phyloP scores from a whole-genome alignment of 805 yeast species.

The Candida arabinofermentans region DNA sequence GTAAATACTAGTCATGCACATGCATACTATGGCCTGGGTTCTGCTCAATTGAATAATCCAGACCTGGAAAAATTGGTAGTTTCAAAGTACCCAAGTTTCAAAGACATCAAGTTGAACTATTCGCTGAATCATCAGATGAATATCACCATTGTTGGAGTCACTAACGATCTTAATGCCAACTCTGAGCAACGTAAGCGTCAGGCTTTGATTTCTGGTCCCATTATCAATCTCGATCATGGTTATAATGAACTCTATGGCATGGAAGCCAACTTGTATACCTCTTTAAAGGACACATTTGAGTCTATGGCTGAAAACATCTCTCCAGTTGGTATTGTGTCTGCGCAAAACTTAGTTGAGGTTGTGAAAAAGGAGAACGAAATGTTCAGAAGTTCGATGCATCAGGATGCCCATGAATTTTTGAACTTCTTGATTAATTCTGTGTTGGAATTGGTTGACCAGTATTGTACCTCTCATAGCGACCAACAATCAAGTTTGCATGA shows the following conservation, averaged over 20 bases:
- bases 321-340: slow-evolving; percentile 80
- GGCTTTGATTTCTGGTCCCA: slow-evolving; percentile 78
- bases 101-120: slow-evolving; percentile 33
- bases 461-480: slow-evolving; percentile 7
- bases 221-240: slow-evolving; percentile 74
- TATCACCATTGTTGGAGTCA: slow-evolving; percentile 42
- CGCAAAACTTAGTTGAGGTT: slow-evolving; percentile 66
- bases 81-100: slow-evolving; percentile 30
- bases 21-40: neutral
- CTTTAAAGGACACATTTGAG: slow-evolving; percentile 83
- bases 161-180: slow-evolving; percentile 39
- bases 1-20: slow-evolving; percentile 15
- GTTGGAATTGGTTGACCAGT: slow-evolving; percentile 47
- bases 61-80: slow-evolving; percentile 18
- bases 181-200: slow-evolving; percentile 74
- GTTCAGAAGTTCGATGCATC: slow-evolving; percentile 91
- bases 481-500: slow-evolving; percentile 40
- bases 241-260: slow-evolving; percentile 47
- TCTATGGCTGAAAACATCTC: slow-evolving; percentile 68
- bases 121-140: slow-evolving; percentile 39
- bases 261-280: slow-evolving; percentile 50
- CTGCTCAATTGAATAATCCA: slow-evolving; percentile 14
- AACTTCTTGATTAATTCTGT: slow-evolving; percentile 74
- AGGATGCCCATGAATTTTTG: slow-evolving; percentile 96
- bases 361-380: slow-evolving; percentile 78